Evolutionary conservation across 2,329 filamentous ascomycete species (phyloP), one percentile per base, ranked within the genome.

Genomic region (Venturia pyrina): DNA sequence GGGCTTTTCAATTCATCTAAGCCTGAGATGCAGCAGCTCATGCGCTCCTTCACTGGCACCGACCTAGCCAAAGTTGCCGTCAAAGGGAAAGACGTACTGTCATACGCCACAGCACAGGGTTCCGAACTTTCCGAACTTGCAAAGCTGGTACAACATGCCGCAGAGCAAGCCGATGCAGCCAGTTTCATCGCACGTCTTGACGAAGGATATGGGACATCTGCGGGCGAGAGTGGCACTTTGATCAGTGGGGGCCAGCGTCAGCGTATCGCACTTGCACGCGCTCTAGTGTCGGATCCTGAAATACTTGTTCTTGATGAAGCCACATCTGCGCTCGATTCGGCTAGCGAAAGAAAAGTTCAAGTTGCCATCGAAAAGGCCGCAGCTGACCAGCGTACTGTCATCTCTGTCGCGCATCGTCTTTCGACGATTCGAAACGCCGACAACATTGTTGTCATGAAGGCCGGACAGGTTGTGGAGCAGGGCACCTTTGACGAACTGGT

Each of bases 161-260:
- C 87, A 0, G 77, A 79, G 0, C 74, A 76, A 69, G 88, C 88
- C 5, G 87, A 88, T 0, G 87, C 96, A 65, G 85, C 93, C 71
- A 86, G 89, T 0, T 96, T 96, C 74, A 86, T 96, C 68, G 73
- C 77, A 19, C 89, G 86, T 2, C 82, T 98, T 0, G 86, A 90
- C 0, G 75, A 82, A 0, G 87, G 88, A 1, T 93, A 92, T 75
- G 78, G 83, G 21, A 96, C 93, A 0, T 67, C 85, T 0, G 81
- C 96, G 0, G 91, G 92, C 1, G 89, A 92, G 59, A 90, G 90
- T 3, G 90, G 91, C 0, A 82, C 88, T 21, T 78, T 82, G 0
- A 76, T 97, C 0, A 92, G 82, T 61, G 85, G 85, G 65, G 78
- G 77, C 0, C 85, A 88, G 70, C 80, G 83, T 63, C 85, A 88